phyloP scores from a whole-genome alignment of 305 asterid species.

The Solanum hybrid region DNA sequence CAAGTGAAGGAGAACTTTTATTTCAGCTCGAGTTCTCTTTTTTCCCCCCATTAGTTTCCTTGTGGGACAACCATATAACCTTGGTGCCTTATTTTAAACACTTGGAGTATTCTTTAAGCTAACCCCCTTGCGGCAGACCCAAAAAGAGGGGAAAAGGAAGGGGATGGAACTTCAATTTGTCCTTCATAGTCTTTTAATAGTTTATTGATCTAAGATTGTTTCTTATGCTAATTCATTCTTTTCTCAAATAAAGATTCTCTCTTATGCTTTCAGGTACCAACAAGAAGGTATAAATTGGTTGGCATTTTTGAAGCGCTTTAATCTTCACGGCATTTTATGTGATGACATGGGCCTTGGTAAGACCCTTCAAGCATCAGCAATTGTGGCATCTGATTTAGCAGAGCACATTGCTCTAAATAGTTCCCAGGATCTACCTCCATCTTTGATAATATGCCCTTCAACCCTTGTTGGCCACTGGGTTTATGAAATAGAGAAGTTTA shows the following conservation, averaged over 20 bases:
- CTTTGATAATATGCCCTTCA: slow-evolving; percentile 85
- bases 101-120: background rate
- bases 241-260: background rate
- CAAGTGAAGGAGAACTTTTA: background rate
- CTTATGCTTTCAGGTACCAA: slow-evolving; percentile 66
- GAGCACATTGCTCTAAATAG: slow-evolving; percentile 60
- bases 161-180: background rate
- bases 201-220: slow-evolving; percentile 1
- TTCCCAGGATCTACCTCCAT: slow-evolving; percentile 55
- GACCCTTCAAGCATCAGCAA: slow-evolving; percentile 95
- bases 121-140: background rate
- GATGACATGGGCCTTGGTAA: slow-evolving; percentile 99
- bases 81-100: background rate
- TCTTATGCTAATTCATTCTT: background rate
- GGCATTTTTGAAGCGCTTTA: slow-evolving; percentile 86
- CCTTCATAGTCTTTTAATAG: background rate
- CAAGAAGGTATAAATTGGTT: slow-evolving; percentile 99
- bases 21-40: background rate
- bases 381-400: slow-evolving; percentile 89
- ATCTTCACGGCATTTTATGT: slow-evolving; percentile 94
- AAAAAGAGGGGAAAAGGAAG: background rate
- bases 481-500: slow-evolving; percentile 96
- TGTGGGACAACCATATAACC: background rate
- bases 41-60: background rate
- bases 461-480: slow-evolving; percentile 99